Evolutionary conservation across 805 yeast species (phyloP).

Genomic region (Metschnikowia amazonensis): DNA sequence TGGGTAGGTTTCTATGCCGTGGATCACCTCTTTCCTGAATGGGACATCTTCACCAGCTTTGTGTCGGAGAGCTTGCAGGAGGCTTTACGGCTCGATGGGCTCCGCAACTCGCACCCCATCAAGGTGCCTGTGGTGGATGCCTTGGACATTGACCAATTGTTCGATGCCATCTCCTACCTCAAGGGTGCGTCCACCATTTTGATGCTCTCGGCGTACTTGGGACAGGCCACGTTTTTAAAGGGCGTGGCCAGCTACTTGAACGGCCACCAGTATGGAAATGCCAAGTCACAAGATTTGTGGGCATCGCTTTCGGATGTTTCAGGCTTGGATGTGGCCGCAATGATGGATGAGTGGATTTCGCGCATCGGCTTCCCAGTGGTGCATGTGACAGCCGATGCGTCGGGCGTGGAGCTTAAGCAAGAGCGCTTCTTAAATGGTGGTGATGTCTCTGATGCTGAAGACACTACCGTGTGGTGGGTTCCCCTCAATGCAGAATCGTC

Average conservation of each 20-base stretch:
- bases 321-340: conserved; percentile 53
- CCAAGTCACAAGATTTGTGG: conserved; percentile 75
- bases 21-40: conserved; percentile 68
- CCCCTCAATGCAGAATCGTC: conserved; percentile 37
- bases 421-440: conserved; percentile 61
- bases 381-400: conserved; percentile 38
- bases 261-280: conserved; percentile 61
- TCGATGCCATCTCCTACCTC: conserved; percentile 75
- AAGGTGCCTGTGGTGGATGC: conserved; percentile 80
- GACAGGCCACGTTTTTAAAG: conserved; percentile 61
- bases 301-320: conserved; percentile 57
- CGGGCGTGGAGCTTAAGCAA: conserved; percentile 45
- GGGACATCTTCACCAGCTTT: conserved; percentile 67
- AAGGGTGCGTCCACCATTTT: conserved; percentile 77
- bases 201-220: conserved; percentile 71
- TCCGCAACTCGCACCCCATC: conserved; percentile 70
- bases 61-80: conserved; percentile 49
- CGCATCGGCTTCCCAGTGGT: conserved; percentile 72
- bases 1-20: conserved; percentile 75
- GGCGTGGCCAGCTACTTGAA: conserved; percentile 72
- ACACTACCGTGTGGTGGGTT: conserved; percentile 56
- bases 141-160: conserved; percentile 74
- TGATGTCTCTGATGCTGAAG: conserved; percentile 55
- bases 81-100: conserved; percentile 53
- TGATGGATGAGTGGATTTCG: conserved; percentile 71